These are phyloP conservation scores for Catunica adiposa DNA, from an alignment of 2,329 filamentous ascomycete genomes.

Conservation along the genomic window DNA sequence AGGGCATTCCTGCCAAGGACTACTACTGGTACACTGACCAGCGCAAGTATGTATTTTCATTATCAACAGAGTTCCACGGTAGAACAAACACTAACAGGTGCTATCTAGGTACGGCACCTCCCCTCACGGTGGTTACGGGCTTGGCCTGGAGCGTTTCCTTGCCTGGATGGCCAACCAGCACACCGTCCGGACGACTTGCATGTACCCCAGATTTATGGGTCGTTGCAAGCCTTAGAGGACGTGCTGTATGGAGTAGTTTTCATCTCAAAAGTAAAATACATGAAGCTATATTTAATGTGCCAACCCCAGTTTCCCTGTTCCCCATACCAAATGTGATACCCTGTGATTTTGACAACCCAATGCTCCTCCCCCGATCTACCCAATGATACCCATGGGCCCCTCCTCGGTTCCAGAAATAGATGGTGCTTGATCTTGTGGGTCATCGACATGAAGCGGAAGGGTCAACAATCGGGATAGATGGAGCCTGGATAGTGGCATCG, in stretches of 20 bases:
- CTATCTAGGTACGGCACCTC: constrained; percentile 63
- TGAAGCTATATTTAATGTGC: not conserved
- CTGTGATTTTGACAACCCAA: not conserved
- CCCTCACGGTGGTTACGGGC: constrained; percentile 81
- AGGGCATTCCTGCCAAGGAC: constrained; percentile 65
- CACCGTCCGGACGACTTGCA: constrained; percentile 48
- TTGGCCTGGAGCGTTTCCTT: constrained; percentile 68
- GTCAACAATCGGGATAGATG: not conserved
- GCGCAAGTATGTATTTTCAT: constrained; percentile 51
- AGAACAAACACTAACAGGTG: constrained; percentile 10
- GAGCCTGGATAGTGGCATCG: not conserved
- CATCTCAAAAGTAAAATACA: not conserved
- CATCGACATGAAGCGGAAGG: not conserved
- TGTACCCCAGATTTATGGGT: constrained; percentile 70
- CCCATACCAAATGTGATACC: not conserved
- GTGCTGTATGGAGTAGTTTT: not conserved
- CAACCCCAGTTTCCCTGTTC: not conserved
- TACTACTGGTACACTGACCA: constrained; percentile 99
- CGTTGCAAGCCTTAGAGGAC: constrained; percentile 53
- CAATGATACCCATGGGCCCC: too few species aligned
- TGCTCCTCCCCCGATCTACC: not conserved
- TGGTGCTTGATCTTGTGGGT: not conserved
- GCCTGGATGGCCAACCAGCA: constrained; percentile 49
- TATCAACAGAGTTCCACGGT: not conserved
- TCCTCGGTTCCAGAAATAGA: not conserved